Percentiles rank a stretch among this genome's conserved stretches.
These are phyloP conservation scores for Catharanthus roseus DNA, from an alignment of 257 asterid genomes.

Conservation along the genomic window DNA sequence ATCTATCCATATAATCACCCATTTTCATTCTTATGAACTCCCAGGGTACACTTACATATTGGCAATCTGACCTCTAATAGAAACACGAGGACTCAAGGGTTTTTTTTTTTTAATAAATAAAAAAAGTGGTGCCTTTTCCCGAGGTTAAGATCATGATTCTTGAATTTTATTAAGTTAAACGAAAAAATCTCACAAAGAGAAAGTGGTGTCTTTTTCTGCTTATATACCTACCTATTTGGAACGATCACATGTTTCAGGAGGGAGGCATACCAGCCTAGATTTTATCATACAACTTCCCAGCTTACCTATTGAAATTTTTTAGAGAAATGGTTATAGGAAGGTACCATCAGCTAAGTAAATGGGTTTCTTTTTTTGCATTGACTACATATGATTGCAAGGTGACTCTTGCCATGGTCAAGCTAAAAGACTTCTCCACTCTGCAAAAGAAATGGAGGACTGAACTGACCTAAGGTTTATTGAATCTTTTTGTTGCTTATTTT, in stretches of 20 bases:
- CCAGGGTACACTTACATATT: background rate
- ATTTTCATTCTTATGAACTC: background rate
- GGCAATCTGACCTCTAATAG: background rate
- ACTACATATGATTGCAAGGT: constrained; percentile 44
- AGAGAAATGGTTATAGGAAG: background rate
- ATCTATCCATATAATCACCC: background rate
- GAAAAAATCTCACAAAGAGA: background rate
- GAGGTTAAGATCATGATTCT: background rate
- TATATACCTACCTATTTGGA: background rate
- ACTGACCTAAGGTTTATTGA: constrained; percentile 78
- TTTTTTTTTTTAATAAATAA: too few species aligned
- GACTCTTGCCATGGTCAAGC: constrained; percentile 99
- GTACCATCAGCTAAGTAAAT: background rate
- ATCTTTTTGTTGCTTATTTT: background rate
- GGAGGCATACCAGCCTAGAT: background rate
- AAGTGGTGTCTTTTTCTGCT: background rate
- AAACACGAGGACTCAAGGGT: background rate
- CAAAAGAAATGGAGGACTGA: constrained; percentile 99
- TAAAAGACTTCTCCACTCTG: constrained; percentile 97
- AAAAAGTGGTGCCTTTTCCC: too few species aligned
- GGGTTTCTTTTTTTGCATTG: background rate
- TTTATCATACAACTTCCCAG: too few species aligned
- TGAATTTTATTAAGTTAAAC: background rate
- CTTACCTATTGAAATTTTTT: too few species aligned
- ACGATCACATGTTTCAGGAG: background rate